Base-by-base conservation (phyloP, 768 basidiomycete genomes). In the Heimioporus sp. region DNA sequence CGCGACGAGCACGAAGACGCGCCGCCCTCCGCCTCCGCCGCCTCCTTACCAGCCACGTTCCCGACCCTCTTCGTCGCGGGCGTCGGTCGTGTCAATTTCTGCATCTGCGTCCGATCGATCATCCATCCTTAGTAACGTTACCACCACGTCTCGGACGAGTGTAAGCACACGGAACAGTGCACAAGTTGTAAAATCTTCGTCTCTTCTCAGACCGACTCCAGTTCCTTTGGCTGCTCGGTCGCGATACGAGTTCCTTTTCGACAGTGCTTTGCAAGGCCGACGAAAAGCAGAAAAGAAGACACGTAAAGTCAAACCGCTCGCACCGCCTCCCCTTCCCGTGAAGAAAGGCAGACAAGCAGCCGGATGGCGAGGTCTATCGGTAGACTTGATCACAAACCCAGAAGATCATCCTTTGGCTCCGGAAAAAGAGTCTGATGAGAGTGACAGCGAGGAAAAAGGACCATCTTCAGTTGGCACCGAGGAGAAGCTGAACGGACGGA, bases 351-450 rank as follows among this genome's bases (percentile, higher is more conserved):
- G 83, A 51, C 79, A 82, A 50, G 83, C 86, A 1, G 81, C 80
- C 4, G 89, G 89, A 3, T 92, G 89, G 89, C 73, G 86, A 40
- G 87, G 82, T 10, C 63, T 86, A 37, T 86, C 86, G 2, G 80
- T 88, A 28, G 87, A 89, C 63, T 67, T 85, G 47, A 81, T 83
- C 47, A 78, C 79, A 11, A 73, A 69, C 50, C 67, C 71, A 3
- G 76, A 74, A 32, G 74, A 72, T 35, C 64, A 67, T 46, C 51
- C 48, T 28, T 21, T 49, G 44, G 44, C 61, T 42, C 21, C 43
- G 46, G 51, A 35, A 31, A 54, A 63, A 30, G 58, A 56, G 20
- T 55, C 8, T 3, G 52, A 46, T 20, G 53, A 57, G 24, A 60
- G 36, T 36, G 54, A 48, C 30, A 40, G 46, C n/a, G 61, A 59